phyloP scores from a whole-genome alignment of 2,329 filamentous ascomycete genomes.

The Aciculosporium take region DNA sequence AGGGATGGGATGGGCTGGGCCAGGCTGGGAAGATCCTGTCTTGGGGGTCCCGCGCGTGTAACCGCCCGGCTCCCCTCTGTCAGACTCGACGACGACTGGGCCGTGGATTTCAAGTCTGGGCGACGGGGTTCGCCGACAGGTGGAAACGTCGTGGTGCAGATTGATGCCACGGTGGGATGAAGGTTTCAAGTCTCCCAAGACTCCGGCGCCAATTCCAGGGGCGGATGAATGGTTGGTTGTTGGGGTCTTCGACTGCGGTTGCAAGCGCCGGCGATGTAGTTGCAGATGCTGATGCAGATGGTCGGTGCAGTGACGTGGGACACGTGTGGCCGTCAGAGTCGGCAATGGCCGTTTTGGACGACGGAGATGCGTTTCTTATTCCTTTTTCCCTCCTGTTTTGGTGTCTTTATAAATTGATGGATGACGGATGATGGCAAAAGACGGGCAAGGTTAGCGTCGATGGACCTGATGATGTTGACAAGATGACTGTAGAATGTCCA shows the following conservation, averaged over 20 bases:
- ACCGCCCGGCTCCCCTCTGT: not conserved
- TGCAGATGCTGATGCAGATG: not conserved
- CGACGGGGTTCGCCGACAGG: not conserved
- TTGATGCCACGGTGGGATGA: not conserved
- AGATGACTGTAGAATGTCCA: too few species aligned
- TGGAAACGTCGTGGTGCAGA: constrained; percentile 1
- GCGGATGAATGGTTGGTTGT: too few species aligned
- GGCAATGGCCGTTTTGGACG: not conserved
- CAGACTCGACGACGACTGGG: too few species aligned
- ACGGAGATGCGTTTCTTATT: too few species aligned
- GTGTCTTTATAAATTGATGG: too few species aligned
- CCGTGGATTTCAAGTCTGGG: too few species aligned
- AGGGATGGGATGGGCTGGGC: not conserved
- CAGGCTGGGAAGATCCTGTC: not conserved
- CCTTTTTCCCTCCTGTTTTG: too few species aligned
- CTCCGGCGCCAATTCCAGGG: not conserved
- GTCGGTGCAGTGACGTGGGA: constrained; percentile 1
- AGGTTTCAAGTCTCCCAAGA: not conserved
- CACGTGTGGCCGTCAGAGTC: constrained; percentile 9
- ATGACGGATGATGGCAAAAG: not conserved
- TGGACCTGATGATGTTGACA: too few species aligned
- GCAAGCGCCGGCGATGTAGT: not conserved
- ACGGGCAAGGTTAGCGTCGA: too few species aligned
- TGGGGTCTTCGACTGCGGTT: not conserved
- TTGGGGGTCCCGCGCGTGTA: not conserved